A percentile compares a stretch with the other conserved stretches of the same genome.
Conservation (phyloP, 805 yeast species). For the Saccharomycopsis schoenii region DNA sequence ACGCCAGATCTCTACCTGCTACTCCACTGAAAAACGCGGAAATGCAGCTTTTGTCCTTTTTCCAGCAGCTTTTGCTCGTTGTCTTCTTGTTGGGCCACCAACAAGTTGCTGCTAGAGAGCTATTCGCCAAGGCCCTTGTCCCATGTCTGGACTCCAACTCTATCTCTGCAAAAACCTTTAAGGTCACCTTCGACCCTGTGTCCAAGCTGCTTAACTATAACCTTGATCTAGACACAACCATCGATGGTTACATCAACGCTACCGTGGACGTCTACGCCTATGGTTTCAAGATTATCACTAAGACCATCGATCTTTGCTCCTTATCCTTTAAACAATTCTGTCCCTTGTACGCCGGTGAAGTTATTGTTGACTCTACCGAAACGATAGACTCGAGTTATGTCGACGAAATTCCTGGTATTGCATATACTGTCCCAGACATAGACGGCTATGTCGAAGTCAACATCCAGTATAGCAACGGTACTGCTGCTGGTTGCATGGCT, state of each 20-base stretch:
- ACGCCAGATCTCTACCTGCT: not conserved
- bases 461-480: conserved; percentile 31
- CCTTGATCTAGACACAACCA: conserved; percentile 57
- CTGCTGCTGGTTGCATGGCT: conserved; percentile 61
- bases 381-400: conserved; percentile 43
- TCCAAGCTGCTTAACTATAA: conserved; percentile 57
- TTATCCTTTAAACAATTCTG: conserved; percentile 77
- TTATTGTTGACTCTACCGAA: conserved; percentile 64
- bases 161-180: conserved; percentile 62
- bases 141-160: conserved; percentile 75
- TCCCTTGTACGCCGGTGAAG: conserved; percentile 73
- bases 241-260: conserved; percentile 59
- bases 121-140: conserved; percentile 67
- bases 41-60: not conserved
- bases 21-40: not conserved
- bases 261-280: conserved; percentile 72
- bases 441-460: conserved; percentile 65
- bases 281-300: conserved; percentile 62
- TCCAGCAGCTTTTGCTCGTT: not conserved
- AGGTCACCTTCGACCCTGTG: conserved; percentile 69
- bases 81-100: not conserved
- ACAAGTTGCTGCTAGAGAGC: conserved; percentile 26
- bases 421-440: conserved; percentile 77
- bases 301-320: conserved; percentile 51
- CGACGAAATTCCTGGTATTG: conserved; percentile 66